phyloP scores from a whole-genome alignment of 108 stramenopile species.

The Nitzschia inconspicua region DNA sequence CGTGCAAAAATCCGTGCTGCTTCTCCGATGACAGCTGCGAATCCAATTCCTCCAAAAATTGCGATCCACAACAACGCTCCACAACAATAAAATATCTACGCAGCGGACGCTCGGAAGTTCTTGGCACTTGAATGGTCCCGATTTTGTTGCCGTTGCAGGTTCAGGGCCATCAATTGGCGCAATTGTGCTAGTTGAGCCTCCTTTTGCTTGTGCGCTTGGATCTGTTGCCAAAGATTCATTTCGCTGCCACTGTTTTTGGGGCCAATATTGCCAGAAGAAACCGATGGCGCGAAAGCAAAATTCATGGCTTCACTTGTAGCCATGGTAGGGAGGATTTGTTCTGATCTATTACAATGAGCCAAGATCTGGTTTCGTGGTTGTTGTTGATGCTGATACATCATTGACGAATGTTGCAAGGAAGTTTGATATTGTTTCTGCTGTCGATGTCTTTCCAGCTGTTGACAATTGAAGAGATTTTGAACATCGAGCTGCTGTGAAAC shows the following conservation, averaged over 20 bases:
- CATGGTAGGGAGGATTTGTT: too few relatives aligned
- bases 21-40: not conserved
- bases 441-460: not conserved
- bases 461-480: not conserved
- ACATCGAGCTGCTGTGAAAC: not conserved
- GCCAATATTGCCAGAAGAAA: too few relatives aligned
- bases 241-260: too few relatives aligned
- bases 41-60: not conserved
- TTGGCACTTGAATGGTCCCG: slow-evolving; percentile 2
- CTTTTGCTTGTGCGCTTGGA: slow-evolving; percentile 23
- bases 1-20: not conserved
- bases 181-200: slow-evolving; percentile 17
- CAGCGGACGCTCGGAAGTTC: slow-evolving; percentile 32
- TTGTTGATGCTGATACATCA: not conserved
- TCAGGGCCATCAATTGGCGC: slow-evolving; percentile 17
- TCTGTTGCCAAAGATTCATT: slow-evolving; percentile 12
- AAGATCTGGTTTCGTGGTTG: not conserved
- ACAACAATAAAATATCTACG: not conserved
- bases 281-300: too few relatives aligned
- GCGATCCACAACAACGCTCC: not conserved
- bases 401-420: not conserved
- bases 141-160: slow-evolving; percentile 20
- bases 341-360: too few relatives aligned
- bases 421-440: not conserved
- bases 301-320: too few relatives aligned